Base-by-base conservation (phyloP, 139 green algal species). In the Auxenochlorella pyrenoidosa region DNA sequence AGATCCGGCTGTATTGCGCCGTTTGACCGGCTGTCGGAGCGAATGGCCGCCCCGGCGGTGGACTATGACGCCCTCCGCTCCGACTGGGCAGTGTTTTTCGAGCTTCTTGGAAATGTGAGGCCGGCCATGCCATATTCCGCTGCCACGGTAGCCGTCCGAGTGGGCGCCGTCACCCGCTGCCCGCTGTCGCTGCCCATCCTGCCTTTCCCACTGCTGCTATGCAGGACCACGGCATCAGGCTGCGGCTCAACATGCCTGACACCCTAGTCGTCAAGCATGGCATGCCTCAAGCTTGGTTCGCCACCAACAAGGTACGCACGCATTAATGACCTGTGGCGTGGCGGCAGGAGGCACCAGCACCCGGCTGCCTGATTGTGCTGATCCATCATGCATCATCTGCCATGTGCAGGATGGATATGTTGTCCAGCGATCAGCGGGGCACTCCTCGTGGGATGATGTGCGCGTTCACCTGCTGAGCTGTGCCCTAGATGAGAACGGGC, bases 181-280 rank as follows among this genome's bases (percentile, higher is more conserved):
- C 13, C 34, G 36, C 36, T 47, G 36, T 0, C 38, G 38, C 71
- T 77, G 71, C 38, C 36, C 5, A 32, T 4, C 18, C 19, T 51
- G 36, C 71, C 36, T 30, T 0, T 13, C 36, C 36, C 36, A 8
- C 32, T 47, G 30, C 30, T 51, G 12, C 5, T 40, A 5, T 59
- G 77, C 91, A 95, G 93, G 93, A 95, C 40, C 91, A 93, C 38
- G 93, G 93, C 15, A 82, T 95, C 18, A 89, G 88, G 71, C 91
- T 89, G 36, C 92, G 91, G 30, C 70, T 93, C 24, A 93, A 92
- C 84, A 89, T 95, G 16, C 91, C 93, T 22, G 91, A 95, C 81
- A 95, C 91, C 0, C 80, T 95, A 5, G 85, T 94, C 3, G 89
- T 95, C 51, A 72, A 87, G 26, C 90, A 89, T 70, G 91, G 93